These are phyloP conservation scores for Heteromeles arbutifolia DNA, from an alignment of 306 rosid species.

Conservation along the genomic window DNA sequence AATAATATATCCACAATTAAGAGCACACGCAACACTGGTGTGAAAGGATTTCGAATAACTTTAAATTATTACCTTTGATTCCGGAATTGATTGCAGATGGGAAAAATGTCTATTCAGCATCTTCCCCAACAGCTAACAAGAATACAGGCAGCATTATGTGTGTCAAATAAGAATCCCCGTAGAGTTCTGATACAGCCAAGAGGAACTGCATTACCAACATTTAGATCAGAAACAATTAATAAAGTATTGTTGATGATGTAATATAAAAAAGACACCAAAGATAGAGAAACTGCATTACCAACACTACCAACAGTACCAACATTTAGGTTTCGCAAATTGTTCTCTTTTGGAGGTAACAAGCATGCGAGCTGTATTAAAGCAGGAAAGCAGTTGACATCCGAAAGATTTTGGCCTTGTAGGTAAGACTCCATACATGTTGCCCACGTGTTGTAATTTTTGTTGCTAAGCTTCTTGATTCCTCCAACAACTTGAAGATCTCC, in stretches of 20 bases:
- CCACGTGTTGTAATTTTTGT: too few species aligned
- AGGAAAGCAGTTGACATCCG: constrained; percentile 80
- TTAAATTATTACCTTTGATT: constrained; percentile 53
- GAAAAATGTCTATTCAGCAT: constrained; percentile 65
- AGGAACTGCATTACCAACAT: constrained; percentile 59
- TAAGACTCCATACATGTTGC: too few species aligned
- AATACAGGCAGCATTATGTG: constrained; percentile 86
- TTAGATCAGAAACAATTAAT: constrained; percentile 21
- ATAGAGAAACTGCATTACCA: too few species aligned
- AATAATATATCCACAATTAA: constrained; percentile 20
- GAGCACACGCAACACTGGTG: constrained; percentile 12
- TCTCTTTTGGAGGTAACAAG: constrained; percentile 88
- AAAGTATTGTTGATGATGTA: constrained; percentile 7
- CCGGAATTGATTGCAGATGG: constrained; percentile 62
- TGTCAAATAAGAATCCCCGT: constrained; percentile 76
- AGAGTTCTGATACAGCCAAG: constrained; percentile 66
- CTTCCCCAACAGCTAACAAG: constrained; percentile 71
- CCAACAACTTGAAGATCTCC: too few species aligned
- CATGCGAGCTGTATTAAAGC: constrained; percentile 74
- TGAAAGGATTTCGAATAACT: constrained; percentile 12
- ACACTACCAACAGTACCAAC: too few species aligned
- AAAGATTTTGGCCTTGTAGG: too few species aligned
- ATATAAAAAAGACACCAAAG: neutral
- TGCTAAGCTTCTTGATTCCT: too few species aligned
- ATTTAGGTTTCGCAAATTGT: constrained; percentile 68